Percentiles rank a stretch among this genome's conserved stretches.
Evolutionary conservation across 345 rosid species (phyloP).

Genomic region (Citrus reticulata): DNA sequence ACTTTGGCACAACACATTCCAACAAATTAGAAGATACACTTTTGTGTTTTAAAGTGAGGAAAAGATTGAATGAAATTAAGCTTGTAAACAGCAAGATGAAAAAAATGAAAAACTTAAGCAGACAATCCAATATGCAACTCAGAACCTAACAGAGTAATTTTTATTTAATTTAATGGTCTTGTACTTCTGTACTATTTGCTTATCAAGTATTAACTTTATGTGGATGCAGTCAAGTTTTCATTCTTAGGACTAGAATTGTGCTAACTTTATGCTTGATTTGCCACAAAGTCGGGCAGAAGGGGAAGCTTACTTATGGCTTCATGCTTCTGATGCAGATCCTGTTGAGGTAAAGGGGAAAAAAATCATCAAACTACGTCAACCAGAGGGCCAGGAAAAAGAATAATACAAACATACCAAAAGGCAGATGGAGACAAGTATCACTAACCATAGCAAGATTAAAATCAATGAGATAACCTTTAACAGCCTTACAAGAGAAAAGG

Average conservation of each 20-base stretch:
- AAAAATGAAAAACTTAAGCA: not conserved
- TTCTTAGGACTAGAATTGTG: not conserved
- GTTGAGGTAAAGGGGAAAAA: slow-evolving; percentile 21
- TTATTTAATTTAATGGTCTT: not conserved
- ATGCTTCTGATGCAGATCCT: slow-evolving; percentile 84
- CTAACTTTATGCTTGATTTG: not conserved
- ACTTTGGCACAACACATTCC: not conserved
- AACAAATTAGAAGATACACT: not conserved
- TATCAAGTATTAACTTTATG: not conserved
- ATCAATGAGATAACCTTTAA: slow-evolving; percentile 85
- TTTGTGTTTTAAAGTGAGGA: not conserved
- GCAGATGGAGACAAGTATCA: slow-evolving; percentile 11
- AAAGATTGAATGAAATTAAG: not conserved
- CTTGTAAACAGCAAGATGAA: not conserved
- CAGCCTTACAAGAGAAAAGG: slow-evolving; percentile 74
- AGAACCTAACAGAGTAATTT: not conserved
- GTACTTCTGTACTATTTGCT: not conserved
- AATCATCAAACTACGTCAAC: not conserved
- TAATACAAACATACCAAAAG: not conserved
- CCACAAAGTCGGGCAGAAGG: not conserved
- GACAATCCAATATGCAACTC: not conserved
- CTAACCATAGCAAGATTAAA: slow-evolving; percentile 96
- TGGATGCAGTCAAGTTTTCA: not conserved
- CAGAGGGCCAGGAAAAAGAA: not conserved
- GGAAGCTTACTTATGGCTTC: slow-evolving; percentile 48